Conservation (phyloP, 2,329 filamentous ascomycete species). For the Diplodia seriata region DNA sequence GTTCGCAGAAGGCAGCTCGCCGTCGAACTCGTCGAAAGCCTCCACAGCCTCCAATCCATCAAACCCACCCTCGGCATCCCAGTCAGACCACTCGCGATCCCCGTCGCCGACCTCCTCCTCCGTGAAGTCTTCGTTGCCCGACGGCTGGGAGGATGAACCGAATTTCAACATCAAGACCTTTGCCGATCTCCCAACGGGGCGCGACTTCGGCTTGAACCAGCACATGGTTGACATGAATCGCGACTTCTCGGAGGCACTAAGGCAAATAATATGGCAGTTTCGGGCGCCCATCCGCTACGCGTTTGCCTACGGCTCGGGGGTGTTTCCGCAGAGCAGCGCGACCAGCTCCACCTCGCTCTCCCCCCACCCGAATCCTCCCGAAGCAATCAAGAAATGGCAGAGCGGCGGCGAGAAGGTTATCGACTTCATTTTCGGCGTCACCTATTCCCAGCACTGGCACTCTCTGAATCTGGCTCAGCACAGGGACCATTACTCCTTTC, state of each 20-base stretch:
- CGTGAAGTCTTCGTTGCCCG: constrained; percentile 45
- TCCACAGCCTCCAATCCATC: constrained; percentile 37
- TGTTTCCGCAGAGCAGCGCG: constrained; percentile 78
- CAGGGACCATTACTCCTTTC: constrained; percentile 86
- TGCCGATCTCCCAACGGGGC: constrained; percentile 72
- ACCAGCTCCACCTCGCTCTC: constrained; percentile 61
- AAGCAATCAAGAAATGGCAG: constrained; percentile 83
- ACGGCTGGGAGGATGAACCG: constrained; percentile 78
- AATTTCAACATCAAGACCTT: constrained; percentile 76
- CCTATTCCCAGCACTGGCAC: constrained; percentile 96
- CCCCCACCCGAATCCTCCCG: constrained; percentile 81
- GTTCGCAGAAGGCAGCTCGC: neutral
- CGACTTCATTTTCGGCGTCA: constrained; percentile 96
- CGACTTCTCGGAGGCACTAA: constrained; percentile 90
- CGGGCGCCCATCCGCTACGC: constrained; percentile 89
- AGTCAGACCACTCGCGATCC: neutral
- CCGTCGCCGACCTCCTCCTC: constrained; percentile 26
- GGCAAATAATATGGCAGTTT: constrained; percentile 89
- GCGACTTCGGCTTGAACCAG: constrained; percentile 91
- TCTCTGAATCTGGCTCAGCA: constrained; percentile 89
- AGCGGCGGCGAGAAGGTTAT: constrained; percentile 93
- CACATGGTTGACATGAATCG: constrained; percentile 89
- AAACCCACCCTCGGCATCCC: constrained; percentile 11
- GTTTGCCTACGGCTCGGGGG: constrained; percentile 95
- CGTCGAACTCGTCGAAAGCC: constrained; percentile 36